These are phyloP conservation scores for Diaporthe caulivora DNA, from an alignment of 2,329 filamentous ascomycete species.

Conservation along the genomic window DNA sequence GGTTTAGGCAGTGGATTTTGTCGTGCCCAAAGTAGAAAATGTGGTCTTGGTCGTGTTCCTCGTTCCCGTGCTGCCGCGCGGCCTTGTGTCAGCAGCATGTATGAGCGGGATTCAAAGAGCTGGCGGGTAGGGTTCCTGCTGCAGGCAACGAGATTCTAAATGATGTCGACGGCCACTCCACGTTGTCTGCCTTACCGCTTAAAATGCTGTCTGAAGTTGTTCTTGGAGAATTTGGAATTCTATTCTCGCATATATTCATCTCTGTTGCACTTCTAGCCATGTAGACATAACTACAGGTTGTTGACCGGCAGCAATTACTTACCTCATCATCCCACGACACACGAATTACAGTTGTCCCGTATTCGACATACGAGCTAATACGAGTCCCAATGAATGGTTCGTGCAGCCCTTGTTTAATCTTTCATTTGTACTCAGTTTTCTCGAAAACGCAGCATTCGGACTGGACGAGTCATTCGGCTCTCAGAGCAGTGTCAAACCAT, in stretches of 20 bases:
- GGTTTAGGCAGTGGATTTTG: slow-evolving; percentile 10
- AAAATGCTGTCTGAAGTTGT: not conserved
- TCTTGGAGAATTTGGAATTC: not conserved
- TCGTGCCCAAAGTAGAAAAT: not conserved
- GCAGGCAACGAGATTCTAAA: slow-evolving; percentile 14
- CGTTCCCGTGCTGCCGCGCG: slow-evolving; percentile 4
- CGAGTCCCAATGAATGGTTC: not conserved
- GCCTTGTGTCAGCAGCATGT: slow-evolving; percentile 7
- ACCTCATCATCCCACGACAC: not conserved
- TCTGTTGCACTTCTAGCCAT: not conserved
- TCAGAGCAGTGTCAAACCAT: not conserved
- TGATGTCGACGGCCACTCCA: not conserved
- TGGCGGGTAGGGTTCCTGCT: not conserved
- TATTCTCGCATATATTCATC: not conserved
- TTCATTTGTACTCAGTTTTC: too few relatives aligned
- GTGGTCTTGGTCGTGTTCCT: not conserved
- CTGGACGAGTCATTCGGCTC: not conserved
- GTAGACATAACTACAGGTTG: too few relatives aligned
- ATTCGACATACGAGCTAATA: not conserved
- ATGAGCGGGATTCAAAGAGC: not conserved
- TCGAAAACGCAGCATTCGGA: not conserved
- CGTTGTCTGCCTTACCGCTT: not conserved
- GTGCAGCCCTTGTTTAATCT: not conserved
- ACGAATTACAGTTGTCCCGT: not conserved
- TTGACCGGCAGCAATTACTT: not conserved